These are phyloP conservation scores for Cryptococcus sp. DNA, from an alignment of 1,284 basidiomycete species.

Conservation along the genomic window DNA sequence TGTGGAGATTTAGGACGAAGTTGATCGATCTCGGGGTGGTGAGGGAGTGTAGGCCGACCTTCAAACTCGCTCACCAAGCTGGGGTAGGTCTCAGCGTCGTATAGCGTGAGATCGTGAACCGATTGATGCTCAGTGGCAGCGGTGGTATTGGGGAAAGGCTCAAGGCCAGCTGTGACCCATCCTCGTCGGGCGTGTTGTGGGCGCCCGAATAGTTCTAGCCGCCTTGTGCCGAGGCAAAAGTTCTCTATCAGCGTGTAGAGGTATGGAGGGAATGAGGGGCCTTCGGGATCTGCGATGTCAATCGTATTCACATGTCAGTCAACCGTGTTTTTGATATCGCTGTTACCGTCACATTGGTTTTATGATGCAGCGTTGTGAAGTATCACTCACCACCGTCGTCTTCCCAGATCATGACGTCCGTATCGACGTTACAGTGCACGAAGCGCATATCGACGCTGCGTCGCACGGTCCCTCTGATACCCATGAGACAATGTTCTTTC, in stretches of 20 bases:
- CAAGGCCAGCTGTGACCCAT: constrained; percentile 82
- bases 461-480: constrained; percentile 95
- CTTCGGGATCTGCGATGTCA: not conserved
- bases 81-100: constrained; percentile 61
- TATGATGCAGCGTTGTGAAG: not conserved
- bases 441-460: constrained; percentile 92
- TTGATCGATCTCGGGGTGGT: constrained; percentile 66
- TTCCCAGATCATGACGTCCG: constrained; percentile 92
- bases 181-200: constrained; percentile 74
- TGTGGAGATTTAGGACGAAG: constrained; percentile 82
- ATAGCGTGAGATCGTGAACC: constrained; percentile 48
- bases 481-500: constrained; percentile 96
- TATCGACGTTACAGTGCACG: constrained; percentile 98
- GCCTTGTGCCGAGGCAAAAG: constrained; percentile 90
- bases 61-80: constrained; percentile 29
- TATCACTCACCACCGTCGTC: constrained; percentile 45
- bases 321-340: too few species aligned
- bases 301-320: not conserved
- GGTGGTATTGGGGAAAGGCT: constrained; percentile 2
- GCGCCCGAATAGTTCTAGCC: constrained; percentile 86
- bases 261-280: constrained; percentile 82
- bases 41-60: constrained; percentile 27
- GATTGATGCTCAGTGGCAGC: constrained; percentile 14
- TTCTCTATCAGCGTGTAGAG: constrained; percentile 95
- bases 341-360: too few species aligned